A percentile compares a stretch with the other conserved stretches of the same genome.
These are phyloP conservation scores for Zancudomyces culisetae DNA, from an alignment of 371 early-diverging fungal genomes.

Conservation along the genomic window DNA sequence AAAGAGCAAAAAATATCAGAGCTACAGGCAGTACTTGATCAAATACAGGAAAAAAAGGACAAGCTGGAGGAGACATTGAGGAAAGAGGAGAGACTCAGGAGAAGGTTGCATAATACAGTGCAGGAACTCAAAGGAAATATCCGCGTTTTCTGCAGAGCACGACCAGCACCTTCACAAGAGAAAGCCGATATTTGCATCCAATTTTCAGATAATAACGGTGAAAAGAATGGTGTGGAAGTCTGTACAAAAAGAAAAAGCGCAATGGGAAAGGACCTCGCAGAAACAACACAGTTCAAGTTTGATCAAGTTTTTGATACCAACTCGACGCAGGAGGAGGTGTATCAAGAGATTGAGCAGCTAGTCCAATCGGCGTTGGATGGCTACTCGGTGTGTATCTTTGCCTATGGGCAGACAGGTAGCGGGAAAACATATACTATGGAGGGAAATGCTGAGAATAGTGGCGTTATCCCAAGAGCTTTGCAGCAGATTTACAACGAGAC, in stretches of 20 bases:
- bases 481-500: conserved; percentile 65
- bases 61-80: conserved; percentile 44
- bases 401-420: conserved; percentile 98
- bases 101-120: conserved; percentile 73
- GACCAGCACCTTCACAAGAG: conserved; percentile 33
- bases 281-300: conserved; percentile 56
- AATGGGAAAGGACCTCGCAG: conserved; percentile 23
- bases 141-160: conserved; percentile 90
- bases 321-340: conserved; percentile 63
- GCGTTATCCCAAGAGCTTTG: conserved; percentile 83
- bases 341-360: conserved; percentile 84
- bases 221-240: conserved; percentile 33
- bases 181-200: conserved; percentile 10
- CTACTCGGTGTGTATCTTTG: conserved; percentile 96
- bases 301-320: conserved; percentile 63
- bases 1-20: too few relatives aligned
- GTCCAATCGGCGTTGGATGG: conserved; percentile 94
- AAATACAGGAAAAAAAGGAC: conserved; percentile 12
- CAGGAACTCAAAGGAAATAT: conserved; percentile 96
- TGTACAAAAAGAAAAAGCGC: conserved; percentile 21
- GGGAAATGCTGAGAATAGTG: conserved; percentile 29
- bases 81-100: conserved; percentile 53
- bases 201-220: conserved; percentile 18
- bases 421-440: conserved; percentile 91
- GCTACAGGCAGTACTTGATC: too few relatives aligned